phyloP scores from a whole-genome alignment of 129 eudicot species.

The Calendula officinalis region DNA sequence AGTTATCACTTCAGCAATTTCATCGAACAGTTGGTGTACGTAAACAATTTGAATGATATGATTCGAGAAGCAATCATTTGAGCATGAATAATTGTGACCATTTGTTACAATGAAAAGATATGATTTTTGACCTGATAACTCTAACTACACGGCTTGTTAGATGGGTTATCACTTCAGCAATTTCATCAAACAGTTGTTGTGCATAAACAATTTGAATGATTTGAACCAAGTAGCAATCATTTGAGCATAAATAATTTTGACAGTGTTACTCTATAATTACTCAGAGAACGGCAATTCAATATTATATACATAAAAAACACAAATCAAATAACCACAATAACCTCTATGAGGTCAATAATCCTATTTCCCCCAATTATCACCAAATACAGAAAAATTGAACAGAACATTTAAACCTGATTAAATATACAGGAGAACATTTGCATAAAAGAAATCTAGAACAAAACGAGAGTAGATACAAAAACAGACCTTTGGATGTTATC shows the following conservation, averaged over 20 bases:
- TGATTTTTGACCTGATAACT: conserved; percentile 56
- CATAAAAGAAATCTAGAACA: not conserved
- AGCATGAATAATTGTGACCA: too few species aligned
- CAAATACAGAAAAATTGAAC: not conserved
- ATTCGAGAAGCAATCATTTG: too few species aligned
- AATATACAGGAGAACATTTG: not conserved
- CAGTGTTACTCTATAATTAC: not conserved
- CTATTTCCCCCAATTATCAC: not conserved
- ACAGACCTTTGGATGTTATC: conserved; percentile 50
- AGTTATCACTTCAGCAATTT: conserved; percentile 53
- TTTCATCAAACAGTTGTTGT: conserved; percentile 51
- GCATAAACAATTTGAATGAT: too few species aligned
- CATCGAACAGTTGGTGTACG: conserved; percentile 48
- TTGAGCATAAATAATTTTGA: too few species aligned
- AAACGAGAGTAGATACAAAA: not conserved
- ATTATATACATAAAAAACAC: not conserved
- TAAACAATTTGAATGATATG: too few species aligned
- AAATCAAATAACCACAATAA: not conserved
- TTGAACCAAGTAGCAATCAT: too few species aligned
- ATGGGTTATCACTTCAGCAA: conserved; percentile 55
- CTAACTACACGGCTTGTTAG: conserved; percentile 49
- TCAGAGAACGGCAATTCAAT: not conserved
- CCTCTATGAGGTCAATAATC: not conserved
- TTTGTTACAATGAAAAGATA: too few species aligned
- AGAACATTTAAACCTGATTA: not conserved